Evolutionary conservation across 768 basidiomycete genomes (phyloP), one percentile per base, ranked within the genome.

Genomic region (Hortiboletus campestris): DNA sequence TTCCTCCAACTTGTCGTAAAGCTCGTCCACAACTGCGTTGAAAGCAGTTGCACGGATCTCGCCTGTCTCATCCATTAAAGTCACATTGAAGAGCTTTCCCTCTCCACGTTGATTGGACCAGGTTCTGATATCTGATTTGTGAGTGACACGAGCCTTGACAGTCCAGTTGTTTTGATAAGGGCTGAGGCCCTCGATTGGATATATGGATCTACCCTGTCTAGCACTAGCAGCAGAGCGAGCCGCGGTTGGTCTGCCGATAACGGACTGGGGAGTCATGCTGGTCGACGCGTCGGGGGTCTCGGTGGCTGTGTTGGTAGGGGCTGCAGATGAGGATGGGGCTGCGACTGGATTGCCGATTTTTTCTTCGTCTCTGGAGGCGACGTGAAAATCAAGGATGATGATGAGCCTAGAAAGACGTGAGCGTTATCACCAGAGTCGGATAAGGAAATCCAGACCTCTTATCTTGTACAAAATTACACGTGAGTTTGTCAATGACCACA

Each of bases 111-210:
- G 76, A 69, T 96, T 98, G 4, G 89, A 88, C 84, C 88, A 99
- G n/a, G 83, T 82, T 63, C 83, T 88, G 66, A 98, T 84, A 0
- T 98, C 97, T 1, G 84, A 84, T 71, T 96, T 98, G 58, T 89
- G 83, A 13, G 85, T 89, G 46, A 98, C 92, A 40, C 92, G 88
- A 29, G 92, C 96, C 70, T 94, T 94, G 78, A 98, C 96, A 11
- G 91, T 94, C 97, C 97, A 99, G 72, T 92, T 92, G 76, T 96
- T 98, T 73, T 97, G 94, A 65, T 98, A 98, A 10, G 96, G 96
- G 66, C 90, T 94, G 43, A 98, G 81, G 6, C 86, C 89, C 68
- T 97, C 96, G 60, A 99, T 98, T 2, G 95, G 96, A 71, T 86
- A 86, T 32, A 86, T 70, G 13, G 67, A 65, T 38, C 69, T 71